Base-by-base conservation (phyloP, 768 basidiomycete species). In the Ramaria sp. region DNA sequence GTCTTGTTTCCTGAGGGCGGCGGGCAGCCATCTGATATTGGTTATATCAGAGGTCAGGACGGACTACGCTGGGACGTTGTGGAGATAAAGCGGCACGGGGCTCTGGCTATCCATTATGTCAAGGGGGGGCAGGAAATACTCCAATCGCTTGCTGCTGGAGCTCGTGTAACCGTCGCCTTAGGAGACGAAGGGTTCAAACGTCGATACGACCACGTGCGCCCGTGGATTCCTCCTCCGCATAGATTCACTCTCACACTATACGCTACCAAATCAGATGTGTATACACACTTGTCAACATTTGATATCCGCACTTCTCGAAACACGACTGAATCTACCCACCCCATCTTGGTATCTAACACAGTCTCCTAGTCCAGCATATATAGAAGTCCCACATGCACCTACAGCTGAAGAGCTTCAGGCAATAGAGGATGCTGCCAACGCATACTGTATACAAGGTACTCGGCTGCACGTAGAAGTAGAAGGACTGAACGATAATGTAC, bases 241-340 rank as follows among this genome's bases (percentile, higher is more conserved):
- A 39, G 20, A 27, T 20, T 37, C 22, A 49, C 22, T 5, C 47
- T 24, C 22, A 48, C 53, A 34, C 8, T 34, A 49, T 39, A 56
- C 43, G 34, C 9, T 25, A 30, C 49, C 24, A 10, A 36, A 24
- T 41, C 60, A 88, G 84, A 87, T 87, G 83, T 78, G 81, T 15
- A 79, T 88, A 78, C 88, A 92, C 65, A 89, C 88, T 1, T 83
- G 84, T 0, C 89, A 91, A 62, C 89, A 90, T 58, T 73, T 89
- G 42, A 76, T 91, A 22, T 89, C 88, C 13, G 86, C 88, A 0
- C 72, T 89, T n/a, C 72, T 91, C 4, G 86, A 90, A 61, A 71
- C 73, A 22, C 70, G 68, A 3, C 71, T 87, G 37, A 66, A 77
- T 30, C 71, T 89, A 25, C 79, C 80, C 6, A 91, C 89, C 2